Evolutionary conservation across 768 basidiomycete genomes (phyloP), one percentile per base, ranked within the genome.

Genomic region (Lentinula edodes): DNA sequence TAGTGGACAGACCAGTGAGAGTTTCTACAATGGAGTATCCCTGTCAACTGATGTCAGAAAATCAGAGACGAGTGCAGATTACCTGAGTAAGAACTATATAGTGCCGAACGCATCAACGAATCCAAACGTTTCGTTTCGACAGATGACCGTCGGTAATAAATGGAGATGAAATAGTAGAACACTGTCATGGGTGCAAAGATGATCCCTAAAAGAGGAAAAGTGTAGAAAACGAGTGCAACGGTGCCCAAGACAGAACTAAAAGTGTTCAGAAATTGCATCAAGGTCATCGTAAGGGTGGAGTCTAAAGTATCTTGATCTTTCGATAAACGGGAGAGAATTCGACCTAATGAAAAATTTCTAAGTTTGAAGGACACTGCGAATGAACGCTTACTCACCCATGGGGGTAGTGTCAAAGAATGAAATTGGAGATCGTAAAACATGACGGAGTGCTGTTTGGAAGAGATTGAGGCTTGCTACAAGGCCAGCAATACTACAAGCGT

Each of bases 401-500:
- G 86, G 86, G 0, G 88, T 90, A 0, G 87, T 86, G 66, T 91
- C 90, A 66, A 89, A 90, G 74, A 89, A 90, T 2, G 85, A 81
- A 0, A 78, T 69, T 0, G 87, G 85, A 8, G 88, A 88, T 10
- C 80, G 73, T 55, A 92, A 66, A 6, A 92, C 85, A 12, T 78
- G 77, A 4, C 63, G 68, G 7, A 90, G 72, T 0, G 87, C 87
- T 6, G 74, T 69, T 64, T 76, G 81, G 73, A 87, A 89, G 36
- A 90, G 69, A 9, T 70, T 74, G 61, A 81, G 66, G 67, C 81
- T 80, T 5, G 78, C 80, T 2, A 70, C 62, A 10, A 83, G 69
- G 36, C 74, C 70, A 63, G 72, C 69, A 38, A 79, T 60, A 7
- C 80, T 82, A 36, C 39, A 36, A 58, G 28, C 16, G 18, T 12